Conservation (phyloP, 129 eudicot genomes). For the Mikania micrantha region DNA sequence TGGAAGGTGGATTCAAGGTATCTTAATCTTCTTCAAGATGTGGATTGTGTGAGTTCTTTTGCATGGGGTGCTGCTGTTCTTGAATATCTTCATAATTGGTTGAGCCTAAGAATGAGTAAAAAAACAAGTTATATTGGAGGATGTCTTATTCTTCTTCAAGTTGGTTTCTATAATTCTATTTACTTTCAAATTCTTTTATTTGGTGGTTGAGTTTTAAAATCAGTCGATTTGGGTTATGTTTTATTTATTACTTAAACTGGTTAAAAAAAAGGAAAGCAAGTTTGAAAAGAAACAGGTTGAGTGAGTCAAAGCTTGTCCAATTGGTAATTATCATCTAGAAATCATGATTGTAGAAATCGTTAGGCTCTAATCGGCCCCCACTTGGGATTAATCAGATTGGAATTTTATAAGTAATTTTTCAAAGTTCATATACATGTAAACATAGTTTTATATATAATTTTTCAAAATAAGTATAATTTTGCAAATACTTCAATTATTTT, state of each 20-base stretch:
- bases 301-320: background rate
- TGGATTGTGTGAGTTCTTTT: conserved; percentile 28
- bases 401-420: too few species aligned
- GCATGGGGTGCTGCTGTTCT: conserved; percentile 67
- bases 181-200: background rate
- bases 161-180: conserved; percentile 44
- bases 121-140: conserved; percentile 34
- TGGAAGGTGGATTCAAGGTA: conserved; percentile 57
- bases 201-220: background rate
- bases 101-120: conserved; percentile 34
- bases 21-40: conserved; percentile 38
- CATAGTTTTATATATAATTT: too few species aligned
- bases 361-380: too few species aligned
- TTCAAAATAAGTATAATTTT: too few species aligned
- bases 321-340: background rate
- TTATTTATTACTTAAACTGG: too few species aligned
- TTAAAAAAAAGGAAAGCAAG: background rate
- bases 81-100: conserved; percentile 31
- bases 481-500: too few species aligned
- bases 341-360: too few species aligned
- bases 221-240: too few species aligned
- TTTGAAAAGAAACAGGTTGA: background rate
- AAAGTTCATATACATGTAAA: too few species aligned
- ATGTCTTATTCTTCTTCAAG: conserved; percentile 69
- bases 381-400: too few species aligned